Base-by-base conservation (phyloP, 2,329 filamentous ascomycete genomes). In the Cercospora zeina region DNA sequence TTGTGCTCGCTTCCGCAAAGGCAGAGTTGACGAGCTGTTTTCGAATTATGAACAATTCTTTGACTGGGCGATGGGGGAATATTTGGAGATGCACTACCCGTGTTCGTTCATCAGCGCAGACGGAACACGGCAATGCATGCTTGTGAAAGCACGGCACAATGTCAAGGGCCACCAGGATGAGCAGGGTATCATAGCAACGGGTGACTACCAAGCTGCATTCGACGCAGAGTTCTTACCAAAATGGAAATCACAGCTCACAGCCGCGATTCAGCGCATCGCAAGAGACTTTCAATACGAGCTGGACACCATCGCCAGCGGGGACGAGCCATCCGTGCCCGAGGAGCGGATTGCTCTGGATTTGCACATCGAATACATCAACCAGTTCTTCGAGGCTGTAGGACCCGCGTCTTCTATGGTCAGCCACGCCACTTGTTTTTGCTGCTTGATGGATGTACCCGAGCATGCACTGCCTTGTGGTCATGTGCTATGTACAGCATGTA, bases 401-500 rank as follows among this genome's bases (percentile, higher is more conserved):
- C 79, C 69, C 5, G 72, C 71, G 19, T 64, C 67, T 14, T 67
- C 68, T n/a, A 71, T 73, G 24, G 67, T 69, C 61, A 72, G 70
- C 51, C 69, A 74, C 59, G 65, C 76, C 0, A 77, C 77, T 1
- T 83, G 81, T 62, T 80, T 81, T 61, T 79, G 75, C 56, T 83
- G 80, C 63, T 69, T 82, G 21, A 74, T 77, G 59, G 75, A 76
- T 49, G 69, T 76, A 2, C 76, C 80, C 1, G 74, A 80, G 62
- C 77, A 81, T 63, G 67, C 73, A 1, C 69, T 82, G 1, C 75
- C 76, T 3, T 82, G 80, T 60, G 79, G 79, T 0, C 80, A 82
- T 66, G 73, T 81, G 3, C 62, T 82, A 0, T 81, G 80, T 66
- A 76, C 74, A 7, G 67, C 70, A 37, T 81, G 80, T 64, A 65